A percentile compares a stretch with the other conserved stretches of the same genome.
phyloP scores from a whole-genome alignment of 805 yeast genomes.

The Starmerella apis region DNA sequence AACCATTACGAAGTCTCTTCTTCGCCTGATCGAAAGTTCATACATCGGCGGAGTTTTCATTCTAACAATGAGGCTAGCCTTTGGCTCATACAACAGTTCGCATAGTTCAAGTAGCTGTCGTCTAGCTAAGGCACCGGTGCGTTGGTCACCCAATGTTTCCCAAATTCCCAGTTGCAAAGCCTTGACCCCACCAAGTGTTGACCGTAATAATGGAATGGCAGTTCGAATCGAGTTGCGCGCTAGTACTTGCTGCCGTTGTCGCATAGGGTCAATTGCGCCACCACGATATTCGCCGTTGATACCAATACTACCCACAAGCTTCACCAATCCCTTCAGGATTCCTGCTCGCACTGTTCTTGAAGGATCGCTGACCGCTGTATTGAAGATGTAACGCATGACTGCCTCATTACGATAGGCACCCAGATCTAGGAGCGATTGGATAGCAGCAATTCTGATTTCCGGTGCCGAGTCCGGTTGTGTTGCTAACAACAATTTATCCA shows the following conservation, averaged over 20 bases:
- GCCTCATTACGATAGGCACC: slow-evolving; percentile 67
- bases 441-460: slow-evolving; percentile 56
- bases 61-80: slow-evolving; percentile 49
- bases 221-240: slow-evolving; percentile 59
- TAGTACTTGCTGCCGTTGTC: slow-evolving; percentile 49
- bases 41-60: slow-evolving; percentile 59
- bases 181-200: slow-evolving; percentile 42
- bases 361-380: slow-evolving; percentile 45
- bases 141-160: slow-evolving; percentile 51
- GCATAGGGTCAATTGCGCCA: slow-evolving; percentile 32
- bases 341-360: slow-evolving; percentile 44
- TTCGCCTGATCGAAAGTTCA: slow-evolving; percentile 52
- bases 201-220: slow-evolving; percentile 51
- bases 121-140: slow-evolving; percentile 49
- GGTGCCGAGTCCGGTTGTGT: slow-evolving; percentile 40
- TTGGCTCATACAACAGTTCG: slow-evolving; percentile 53
- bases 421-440: slow-evolving; percentile 53
- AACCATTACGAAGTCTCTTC: slow-evolving; percentile 34
- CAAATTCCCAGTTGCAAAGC: slow-evolving; percentile 56
- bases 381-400: slow-evolving; percentile 53
- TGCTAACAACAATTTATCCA: slow-evolving; percentile 46
- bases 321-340: slow-evolving; percentile 40
- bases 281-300: slow-evolving; percentile 40
- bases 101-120: slow-evolving; percentile 55
- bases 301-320: slow-evolving; percentile 57